Conservation (phyloP, 2,329 filamentous ascomycete species). For the Penicillium brevicompactum region DNA sequence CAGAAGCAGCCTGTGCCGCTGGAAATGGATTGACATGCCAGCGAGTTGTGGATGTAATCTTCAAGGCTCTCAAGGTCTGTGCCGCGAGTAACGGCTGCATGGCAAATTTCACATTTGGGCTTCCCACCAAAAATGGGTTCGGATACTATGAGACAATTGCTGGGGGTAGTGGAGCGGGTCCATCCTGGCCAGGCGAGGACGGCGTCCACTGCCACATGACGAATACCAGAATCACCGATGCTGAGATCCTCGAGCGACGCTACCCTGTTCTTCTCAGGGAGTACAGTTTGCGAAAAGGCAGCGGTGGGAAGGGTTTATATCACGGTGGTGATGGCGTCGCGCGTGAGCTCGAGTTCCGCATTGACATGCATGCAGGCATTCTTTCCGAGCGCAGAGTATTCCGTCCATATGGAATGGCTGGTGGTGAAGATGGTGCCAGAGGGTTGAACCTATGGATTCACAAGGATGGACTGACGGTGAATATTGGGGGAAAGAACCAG, state of each 20-base stretch:
- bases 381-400: slow-evolving; percentile 73
- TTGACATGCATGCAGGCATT: slow-evolving; percentile 75
- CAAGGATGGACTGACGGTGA: no score
- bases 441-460: no score
- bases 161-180: slow-evolving; percentile 73
- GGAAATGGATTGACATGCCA: slow-evolving; percentile 72
- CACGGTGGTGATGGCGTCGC: slow-evolving; percentile 75
- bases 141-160: slow-evolving; percentile 85
- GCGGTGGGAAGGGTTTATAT: slow-evolving; percentile 66
- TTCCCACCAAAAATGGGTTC: slow-evolving; percentile 49
- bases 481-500: no score
- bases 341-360: slow-evolving; percentile 78
- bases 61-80: slow-evolving; percentile 73
- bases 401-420: slow-evolving; percentile 75
- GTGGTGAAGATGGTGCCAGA: slow-evolving; percentile 66
- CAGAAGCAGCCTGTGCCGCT: slow-evolving; percentile 73
- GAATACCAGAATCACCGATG: slow-evolving; percentile 80
- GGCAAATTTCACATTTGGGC: slow-evolving; percentile 60
- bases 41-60: slow-evolving; percentile 63
- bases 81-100: slow-evolving; percentile 75
- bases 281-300: slow-evolving; percentile 66
- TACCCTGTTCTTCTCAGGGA: slow-evolving; percentile 74
- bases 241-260: slow-evolving; percentile 75
- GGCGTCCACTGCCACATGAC: slow-evolving; percentile 87
- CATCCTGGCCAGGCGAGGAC: slow-evolving; percentile 70